phyloP scores from a whole-genome alignment of 768 basidiomycete genomes.

The Leccinellum luteum region DNA sequence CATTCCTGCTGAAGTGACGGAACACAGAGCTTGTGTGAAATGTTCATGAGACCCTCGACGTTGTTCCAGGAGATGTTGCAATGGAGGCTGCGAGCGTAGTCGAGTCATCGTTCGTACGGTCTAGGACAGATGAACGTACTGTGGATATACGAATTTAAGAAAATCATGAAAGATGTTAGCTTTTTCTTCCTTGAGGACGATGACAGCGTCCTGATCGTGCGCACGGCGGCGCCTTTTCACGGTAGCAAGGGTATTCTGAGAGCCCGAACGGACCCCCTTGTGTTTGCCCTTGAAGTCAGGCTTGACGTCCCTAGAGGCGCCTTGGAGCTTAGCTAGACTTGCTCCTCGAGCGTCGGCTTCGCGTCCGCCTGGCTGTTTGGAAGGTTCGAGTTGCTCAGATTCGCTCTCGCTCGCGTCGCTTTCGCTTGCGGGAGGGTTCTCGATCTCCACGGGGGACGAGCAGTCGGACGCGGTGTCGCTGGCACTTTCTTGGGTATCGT shows the following conservation, averaged over 20 bases:
- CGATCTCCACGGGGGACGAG: slow-evolving; percentile 41
- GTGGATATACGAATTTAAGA: slow-evolving; percentile 89
- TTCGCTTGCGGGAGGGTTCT: slow-evolving; percentile 35
- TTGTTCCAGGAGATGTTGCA: slow-evolving; percentile 97
- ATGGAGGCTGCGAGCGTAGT: slow-evolving; percentile 55
- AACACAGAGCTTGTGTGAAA: slow-evolving; percentile 85
- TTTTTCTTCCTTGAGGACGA: slow-evolving; percentile 88
- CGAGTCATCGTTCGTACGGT: not conserved
- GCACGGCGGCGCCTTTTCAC: slow-evolving; percentile 40
- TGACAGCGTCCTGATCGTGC: slow-evolving; percentile 73
- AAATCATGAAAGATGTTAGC: slow-evolving; percentile 91
- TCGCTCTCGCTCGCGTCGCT: slow-evolving; percentile 38
- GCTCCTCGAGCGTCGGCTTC: slow-evolving; percentile 44
- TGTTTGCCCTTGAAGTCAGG: slow-evolving; percentile 26
- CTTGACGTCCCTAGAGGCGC: slow-evolving; percentile 19
- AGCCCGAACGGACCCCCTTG: slow-evolving; percentile 12
- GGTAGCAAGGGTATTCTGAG: slow-evolving; percentile 38
- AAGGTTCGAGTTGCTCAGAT: slow-evolving; percentile 26
- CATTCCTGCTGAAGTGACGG: slow-evolving; percentile 80
- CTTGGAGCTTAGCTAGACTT: slow-evolving; percentile 63
- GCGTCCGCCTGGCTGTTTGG: slow-evolving; percentile 12
- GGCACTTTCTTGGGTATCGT: slow-evolving; percentile 39
- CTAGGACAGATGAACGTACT: slow-evolving; percentile 48
- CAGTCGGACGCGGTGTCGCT: slow-evolving; percentile 36
- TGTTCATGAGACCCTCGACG: slow-evolving; percentile 87